phyloP scores from a whole-genome alignment of 1,284 basidiomycete species.

The Cryptococcus sp. region DNA sequence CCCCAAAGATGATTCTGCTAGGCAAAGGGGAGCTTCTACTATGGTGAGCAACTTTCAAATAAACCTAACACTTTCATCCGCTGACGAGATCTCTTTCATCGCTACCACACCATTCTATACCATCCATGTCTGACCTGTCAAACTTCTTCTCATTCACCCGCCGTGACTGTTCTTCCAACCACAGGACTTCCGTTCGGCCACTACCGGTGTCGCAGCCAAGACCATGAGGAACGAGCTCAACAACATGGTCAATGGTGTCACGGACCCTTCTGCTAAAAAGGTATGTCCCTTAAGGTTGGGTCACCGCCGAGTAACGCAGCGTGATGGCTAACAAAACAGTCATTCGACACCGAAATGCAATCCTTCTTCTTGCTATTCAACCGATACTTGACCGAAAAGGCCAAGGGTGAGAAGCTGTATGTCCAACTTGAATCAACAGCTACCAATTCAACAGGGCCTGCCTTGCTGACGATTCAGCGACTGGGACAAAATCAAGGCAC shows the following conservation, averaged over 20 bases:
- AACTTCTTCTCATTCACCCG: neutral
- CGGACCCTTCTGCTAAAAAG: conserved; percentile 75
- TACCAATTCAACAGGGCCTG: neutral
- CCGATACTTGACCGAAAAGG: conserved; percentile 91
- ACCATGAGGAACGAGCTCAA: conserved; percentile 98
- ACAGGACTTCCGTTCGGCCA: conserved; percentile 89
- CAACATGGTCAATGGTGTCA: conserved; percentile 78
- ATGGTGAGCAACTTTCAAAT: conserved; percentile 38
- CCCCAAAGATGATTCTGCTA: conserved; percentile 28
- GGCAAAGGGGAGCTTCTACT: conserved; percentile 48
- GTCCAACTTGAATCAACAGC: too few relatives aligned
- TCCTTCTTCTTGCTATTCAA: conserved; percentile 99
- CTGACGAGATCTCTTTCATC: neutral
- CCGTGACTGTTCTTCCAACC: neutral
- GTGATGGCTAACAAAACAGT: conserved; percentile 51
- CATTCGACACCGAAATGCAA: conserved; percentile 97
- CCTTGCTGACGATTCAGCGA: conserved; percentile 58
- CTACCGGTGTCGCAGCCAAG: conserved; percentile 95
- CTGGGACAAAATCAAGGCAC: conserved; percentile 97
- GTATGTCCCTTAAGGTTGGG: conserved; percentile 50
- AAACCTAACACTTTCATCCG: neutral
- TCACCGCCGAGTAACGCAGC: neutral
- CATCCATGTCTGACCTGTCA: neutral
- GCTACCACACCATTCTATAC: neutral
- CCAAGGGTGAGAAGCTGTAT: conserved; percentile 90